Evolutionary conservation across 2,329 filamentous ascomycete genomes (phyloP).

Genomic region (Fusarium proliferatum): DNA sequence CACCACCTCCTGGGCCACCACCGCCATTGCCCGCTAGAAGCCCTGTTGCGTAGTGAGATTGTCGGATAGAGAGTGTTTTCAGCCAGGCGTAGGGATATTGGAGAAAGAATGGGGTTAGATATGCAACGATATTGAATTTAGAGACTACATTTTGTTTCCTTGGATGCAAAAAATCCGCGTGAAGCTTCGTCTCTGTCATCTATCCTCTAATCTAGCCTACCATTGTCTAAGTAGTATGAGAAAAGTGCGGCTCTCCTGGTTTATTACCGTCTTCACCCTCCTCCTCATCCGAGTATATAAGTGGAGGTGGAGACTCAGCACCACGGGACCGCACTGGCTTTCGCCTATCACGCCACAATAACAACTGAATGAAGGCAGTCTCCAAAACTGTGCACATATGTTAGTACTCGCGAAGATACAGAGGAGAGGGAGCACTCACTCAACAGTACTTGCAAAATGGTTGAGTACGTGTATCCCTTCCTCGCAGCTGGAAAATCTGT

Average conservation of each 20-base stretch:
- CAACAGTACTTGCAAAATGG: background rate
- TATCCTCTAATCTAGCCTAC: background rate
- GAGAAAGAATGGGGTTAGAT: background rate
- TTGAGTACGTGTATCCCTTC: slow-evolving; percentile 7
- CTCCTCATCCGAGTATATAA: background rate
- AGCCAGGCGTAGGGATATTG: background rate
- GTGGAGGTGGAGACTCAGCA: background rate
- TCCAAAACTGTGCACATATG: background rate
- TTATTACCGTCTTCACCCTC: background rate
- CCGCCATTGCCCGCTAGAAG: slow-evolving; percentile 27
- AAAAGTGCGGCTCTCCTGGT: background rate
- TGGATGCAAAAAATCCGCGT: background rate
- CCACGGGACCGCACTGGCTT: background rate
- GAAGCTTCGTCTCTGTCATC: background rate
- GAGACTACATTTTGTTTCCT: background rate
- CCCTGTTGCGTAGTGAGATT: background rate
- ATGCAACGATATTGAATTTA: background rate
- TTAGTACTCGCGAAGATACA: background rate
- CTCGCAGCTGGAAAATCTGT: background rate
- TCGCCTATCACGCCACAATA: background rate
- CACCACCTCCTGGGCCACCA: slow-evolving; percentile 8
- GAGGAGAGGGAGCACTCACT: background rate
- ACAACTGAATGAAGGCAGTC: background rate
- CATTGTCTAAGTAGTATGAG: background rate
- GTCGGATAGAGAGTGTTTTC: background rate